A percentile compares a stretch with the other conserved stretches of the same genome.
Evolutionary conservation across 305 asterid genomes (phyloP).

Genomic region (Solanum hybrid): DNA sequence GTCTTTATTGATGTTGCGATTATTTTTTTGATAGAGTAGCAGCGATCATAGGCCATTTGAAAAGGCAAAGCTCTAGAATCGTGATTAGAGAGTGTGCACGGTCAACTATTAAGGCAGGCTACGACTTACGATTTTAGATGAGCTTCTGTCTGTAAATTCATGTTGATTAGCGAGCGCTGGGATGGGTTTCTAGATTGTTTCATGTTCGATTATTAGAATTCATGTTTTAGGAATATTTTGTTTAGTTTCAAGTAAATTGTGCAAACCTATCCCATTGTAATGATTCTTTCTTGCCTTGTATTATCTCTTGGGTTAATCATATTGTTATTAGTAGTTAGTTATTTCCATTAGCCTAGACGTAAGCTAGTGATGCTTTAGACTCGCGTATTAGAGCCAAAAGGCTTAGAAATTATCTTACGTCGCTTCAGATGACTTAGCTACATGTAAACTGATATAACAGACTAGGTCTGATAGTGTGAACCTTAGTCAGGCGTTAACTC

Average conservation of each 20-base stretch:
- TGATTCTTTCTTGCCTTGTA: not conserved
- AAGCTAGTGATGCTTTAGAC: not conserved
- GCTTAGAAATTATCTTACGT: not conserved
- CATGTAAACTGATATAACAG: not conserved
- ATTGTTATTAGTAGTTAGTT: not conserved
- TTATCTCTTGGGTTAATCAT: not conserved
- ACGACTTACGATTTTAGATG: not conserved
- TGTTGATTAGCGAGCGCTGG: not conserved
- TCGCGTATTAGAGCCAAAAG: not conserved
- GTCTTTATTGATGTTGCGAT: not conserved
- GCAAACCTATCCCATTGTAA: not conserved
- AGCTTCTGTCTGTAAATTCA: not conserved
- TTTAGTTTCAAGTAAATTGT: not conserved
- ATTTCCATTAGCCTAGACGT: not conserved
- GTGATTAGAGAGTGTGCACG: not conserved
- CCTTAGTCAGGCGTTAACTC: not conserved
- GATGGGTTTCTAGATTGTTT: not conserved
- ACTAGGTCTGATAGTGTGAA: not conserved
- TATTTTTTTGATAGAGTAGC: not conserved
- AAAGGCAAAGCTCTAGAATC: not conserved
- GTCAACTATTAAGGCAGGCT: not conserved
- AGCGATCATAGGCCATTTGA: not conserved
- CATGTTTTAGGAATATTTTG: not conserved
- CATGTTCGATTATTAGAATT: not conserved
- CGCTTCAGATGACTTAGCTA: not conserved